Evolutionary conservation across 441 rosid genomes (phyloP).

Genomic region (Adansonia rubrostipa): DNA sequence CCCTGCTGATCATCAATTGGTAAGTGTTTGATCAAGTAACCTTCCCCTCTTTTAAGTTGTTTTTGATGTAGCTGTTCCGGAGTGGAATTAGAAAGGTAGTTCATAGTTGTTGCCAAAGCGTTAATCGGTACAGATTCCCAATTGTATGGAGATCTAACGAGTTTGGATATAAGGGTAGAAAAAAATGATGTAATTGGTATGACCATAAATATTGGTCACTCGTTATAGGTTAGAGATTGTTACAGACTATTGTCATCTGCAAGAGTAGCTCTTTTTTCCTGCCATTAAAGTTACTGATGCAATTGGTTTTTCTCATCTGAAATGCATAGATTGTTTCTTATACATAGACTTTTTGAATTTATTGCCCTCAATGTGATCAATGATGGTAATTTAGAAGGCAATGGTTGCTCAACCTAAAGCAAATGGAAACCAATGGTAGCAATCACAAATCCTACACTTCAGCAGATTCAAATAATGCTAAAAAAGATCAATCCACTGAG

Average conservation of each 20-base stretch:
- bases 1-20: background rate
- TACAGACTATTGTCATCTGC: background rate
- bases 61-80: background rate
- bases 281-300: background rate
- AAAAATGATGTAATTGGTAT: background rate
- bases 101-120: background rate
- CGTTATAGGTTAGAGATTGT: background rate
- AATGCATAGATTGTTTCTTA: conserved; percentile 4
- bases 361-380: background rate
- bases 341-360: conserved; percentile 8
- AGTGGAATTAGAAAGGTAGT: background rate
- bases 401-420: conserved; percentile 32
- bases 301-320: conserved; percentile 14
- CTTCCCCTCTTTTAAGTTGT: background rate
- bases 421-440: conserved; percentile 39
- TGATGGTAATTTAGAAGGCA: conserved; percentile 27
- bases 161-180: background rate
- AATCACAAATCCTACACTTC: conserved; percentile 29
- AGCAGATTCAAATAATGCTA: conserved; percentile 25
- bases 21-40: background rate
- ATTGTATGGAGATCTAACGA: background rate
- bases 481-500: conserved; percentile 28
- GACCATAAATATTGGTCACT: background rate
- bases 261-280: background rate
- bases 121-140: background rate